phyloP scores from a whole-genome alignment of 2,329 filamentous ascomycete genomes.

The Tolypocladium inflatum region DNA sequence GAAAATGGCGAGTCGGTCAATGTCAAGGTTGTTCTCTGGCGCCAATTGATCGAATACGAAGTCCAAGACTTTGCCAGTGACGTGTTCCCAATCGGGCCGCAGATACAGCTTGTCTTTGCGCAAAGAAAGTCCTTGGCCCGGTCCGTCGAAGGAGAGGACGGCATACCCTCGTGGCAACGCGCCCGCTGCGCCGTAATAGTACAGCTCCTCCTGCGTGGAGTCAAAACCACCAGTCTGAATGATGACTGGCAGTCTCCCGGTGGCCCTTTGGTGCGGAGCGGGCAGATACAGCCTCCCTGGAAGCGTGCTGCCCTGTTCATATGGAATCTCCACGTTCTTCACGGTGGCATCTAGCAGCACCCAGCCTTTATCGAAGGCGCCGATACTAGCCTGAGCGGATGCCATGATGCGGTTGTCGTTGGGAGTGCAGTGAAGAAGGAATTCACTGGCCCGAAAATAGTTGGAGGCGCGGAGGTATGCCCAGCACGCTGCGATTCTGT shows the following conservation, averaged over 20 bases:
- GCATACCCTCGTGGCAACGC: constrained; percentile 28
- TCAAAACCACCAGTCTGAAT: constrained; percentile 26
- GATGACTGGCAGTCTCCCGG: constrained; percentile 22
- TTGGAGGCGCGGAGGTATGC: constrained; percentile 31
- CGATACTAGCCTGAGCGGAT: constrained; percentile 12
- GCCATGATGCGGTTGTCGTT: constrained; percentile 17
- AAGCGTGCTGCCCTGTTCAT: constrained; percentile 19
- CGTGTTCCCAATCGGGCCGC: constrained; percentile 28
- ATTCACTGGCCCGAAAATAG: constrained; percentile 27
- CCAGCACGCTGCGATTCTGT: constrained; percentile 19
- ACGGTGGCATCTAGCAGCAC: constrained; percentile 17
- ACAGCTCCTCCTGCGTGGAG: constrained; percentile 29
- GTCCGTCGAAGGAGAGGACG: constrained; percentile 33
- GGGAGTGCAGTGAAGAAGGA: constrained; percentile 14
- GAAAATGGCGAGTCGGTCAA: constrained; percentile 22
- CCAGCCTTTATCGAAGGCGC: constrained; percentile 16
- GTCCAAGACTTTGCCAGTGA: constrained; percentile 21
- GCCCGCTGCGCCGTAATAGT: constrained; percentile 17
- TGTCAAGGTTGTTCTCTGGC: constrained; percentile 22
- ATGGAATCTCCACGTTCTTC: constrained; percentile 26
- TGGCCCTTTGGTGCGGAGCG: constrained; percentile 5
- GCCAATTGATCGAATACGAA: constrained; percentile 10
- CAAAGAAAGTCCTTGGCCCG: constrained; percentile 31
- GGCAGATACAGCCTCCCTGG: constrained; percentile 29
- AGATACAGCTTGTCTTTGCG: constrained; percentile 16